Evolutionary conservation across 345 rosid genomes (phyloP).

Genomic region (Lenwebbia sp.): DNA sequence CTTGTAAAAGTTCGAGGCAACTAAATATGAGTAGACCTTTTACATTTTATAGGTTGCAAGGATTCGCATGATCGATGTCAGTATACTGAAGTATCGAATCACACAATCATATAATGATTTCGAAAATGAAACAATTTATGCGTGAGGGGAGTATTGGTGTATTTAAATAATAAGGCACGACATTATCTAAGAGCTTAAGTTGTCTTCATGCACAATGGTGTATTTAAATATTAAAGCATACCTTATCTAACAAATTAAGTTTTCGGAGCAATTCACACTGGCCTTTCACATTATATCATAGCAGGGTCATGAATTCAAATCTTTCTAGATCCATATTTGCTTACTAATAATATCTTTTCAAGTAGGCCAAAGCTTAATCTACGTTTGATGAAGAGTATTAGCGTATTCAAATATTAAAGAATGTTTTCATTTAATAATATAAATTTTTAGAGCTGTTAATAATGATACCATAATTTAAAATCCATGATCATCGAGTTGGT

Average conservation of each 20-base stretch:
- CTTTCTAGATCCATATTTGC: not conserved
- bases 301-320: not conserved
- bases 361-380: not conserved
- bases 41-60: not conserved
- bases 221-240: too few species aligned
- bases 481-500: not conserved
- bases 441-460: not conserved
- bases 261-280: fast-evolving
- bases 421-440: not conserved
- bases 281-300: too few species aligned
- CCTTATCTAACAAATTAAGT: too few species aligned
- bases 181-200: too few species aligned
- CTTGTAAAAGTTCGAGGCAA: not conserved
- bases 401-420: not conserved
- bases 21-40: not conserved
- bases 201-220: not conserved
- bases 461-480: not conserved
- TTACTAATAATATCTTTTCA: not conserved
- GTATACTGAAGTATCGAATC: not conserved
- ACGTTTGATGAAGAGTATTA: not conserved
- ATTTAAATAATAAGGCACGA: too few species aligned
- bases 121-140: too few species aligned
- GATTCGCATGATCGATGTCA: too few species aligned
- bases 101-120: not conserved
- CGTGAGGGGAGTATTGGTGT: too few species aligned